Conservation (phyloP, 352 stramenopile genomes). For the Pythium volutum region DNA sequence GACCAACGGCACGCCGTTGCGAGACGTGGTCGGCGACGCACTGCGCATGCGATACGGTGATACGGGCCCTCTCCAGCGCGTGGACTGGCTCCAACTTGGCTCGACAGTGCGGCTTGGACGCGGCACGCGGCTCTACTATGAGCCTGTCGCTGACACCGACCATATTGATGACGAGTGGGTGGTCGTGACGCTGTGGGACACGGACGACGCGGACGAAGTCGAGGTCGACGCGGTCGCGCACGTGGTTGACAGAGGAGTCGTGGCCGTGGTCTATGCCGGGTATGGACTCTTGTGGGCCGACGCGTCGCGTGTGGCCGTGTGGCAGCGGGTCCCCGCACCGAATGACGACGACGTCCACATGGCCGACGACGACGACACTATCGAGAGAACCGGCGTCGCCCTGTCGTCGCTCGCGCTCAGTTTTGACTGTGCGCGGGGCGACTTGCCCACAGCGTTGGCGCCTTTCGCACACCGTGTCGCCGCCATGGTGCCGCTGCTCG, state of each 20-base stretch:
- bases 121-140: not conserved
- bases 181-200: not conserved
- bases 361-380: not conserved
- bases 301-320: not conserved
- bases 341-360: not conserved
- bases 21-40: constrained; percentile 1
- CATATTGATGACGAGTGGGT: not conserved
- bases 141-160: not conserved
- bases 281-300: constrained; percentile 4
- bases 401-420: not conserved
- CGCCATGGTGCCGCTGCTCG: not conserved
- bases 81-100: not conserved
- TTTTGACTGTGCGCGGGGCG: not conserved
- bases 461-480: not conserved
- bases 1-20: not conserved
- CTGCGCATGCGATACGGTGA: not conserved
- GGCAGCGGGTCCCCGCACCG: not conserved
- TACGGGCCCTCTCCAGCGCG: not conserved
- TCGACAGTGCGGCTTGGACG: not conserved
- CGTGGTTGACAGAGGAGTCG: not conserved
- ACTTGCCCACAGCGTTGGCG: not conserved
- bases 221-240: not conserved
- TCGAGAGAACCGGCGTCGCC: not conserved
- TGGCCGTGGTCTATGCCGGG: not conserved
- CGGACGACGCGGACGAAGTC: not conserved